These are phyloP conservation scores for Solanum dulcamara DNA, from an alignment of 257 asterid species.

Conservation along the genomic window DNA sequence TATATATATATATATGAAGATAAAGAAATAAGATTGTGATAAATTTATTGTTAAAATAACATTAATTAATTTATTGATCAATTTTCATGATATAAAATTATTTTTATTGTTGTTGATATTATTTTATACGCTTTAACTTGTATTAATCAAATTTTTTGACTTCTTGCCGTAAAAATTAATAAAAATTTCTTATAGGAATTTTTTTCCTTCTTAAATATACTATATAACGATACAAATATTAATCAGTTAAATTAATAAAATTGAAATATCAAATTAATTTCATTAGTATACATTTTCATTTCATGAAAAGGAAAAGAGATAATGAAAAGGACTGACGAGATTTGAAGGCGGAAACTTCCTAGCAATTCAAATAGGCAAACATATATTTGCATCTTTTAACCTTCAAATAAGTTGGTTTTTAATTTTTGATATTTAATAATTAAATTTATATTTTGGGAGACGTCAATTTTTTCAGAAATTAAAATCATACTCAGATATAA, in stretches of 20 bases:
- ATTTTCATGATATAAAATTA: not conserved
- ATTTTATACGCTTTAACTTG: too few relatives aligned
- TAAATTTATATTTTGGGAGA: not conserved
- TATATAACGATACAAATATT: not conserved
- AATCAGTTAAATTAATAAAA: not conserved
- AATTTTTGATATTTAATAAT: not conserved
- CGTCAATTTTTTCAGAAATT: not conserved
- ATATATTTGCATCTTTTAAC: not conserved
- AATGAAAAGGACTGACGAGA: not conserved
- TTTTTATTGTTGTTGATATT: not conserved
- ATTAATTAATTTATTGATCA: not conserved
- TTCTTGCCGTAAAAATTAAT: not conserved
- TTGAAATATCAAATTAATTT: not conserved
- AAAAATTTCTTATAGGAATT: not conserved
- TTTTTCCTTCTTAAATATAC: not conserved
- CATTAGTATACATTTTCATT: not conserved
- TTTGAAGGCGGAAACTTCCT: not conserved
- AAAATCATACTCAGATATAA: not conserved
- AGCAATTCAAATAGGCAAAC: not conserved
- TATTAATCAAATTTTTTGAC: too few relatives aligned
- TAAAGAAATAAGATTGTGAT: not conserved
- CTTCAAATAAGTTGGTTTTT: not conserved
- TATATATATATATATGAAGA: not conserved
- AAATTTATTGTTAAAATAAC: not conserved
- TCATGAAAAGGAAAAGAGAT: not conserved